Percentiles rank a stretch among this genome's conserved stretches.
phyloP scores from a whole-genome alignment of 2,329 filamentous ascomycete species.

The Trichoderma atrobrunneum region DNA sequence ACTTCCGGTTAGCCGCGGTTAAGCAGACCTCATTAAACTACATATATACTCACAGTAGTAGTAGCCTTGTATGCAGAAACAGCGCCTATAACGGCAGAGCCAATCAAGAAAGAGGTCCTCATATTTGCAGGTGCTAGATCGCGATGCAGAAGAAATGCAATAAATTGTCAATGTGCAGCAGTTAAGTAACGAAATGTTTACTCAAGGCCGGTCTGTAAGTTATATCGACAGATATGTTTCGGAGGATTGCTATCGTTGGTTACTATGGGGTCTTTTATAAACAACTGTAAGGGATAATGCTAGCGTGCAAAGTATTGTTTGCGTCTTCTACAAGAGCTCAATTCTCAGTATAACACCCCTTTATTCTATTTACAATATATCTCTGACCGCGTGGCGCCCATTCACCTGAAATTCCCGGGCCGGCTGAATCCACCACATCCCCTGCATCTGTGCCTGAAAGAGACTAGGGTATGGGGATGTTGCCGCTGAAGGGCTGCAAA shows the following conservation, averaged over 20 bases:
- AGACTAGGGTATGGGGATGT: background rate
- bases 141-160: background rate
- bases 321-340: background rate
- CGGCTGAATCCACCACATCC: background rate
- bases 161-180: background rate
- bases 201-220: background rate
- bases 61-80: slow-evolving; percentile 4
- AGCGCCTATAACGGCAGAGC: background rate
- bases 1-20: background rate
- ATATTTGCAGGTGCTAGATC: background rate
- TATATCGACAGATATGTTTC: background rate
- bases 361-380: background rate
- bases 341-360: background rate
- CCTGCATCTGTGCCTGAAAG: background rate
- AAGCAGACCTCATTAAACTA: background rate
- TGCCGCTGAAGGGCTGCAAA: background rate
- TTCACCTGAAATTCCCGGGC: background rate
- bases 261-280: background rate
- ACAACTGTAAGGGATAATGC: background rate
- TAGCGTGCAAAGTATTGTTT: background rate
- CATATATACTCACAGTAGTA: background rate
- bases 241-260: background rate
- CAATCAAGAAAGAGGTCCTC: background rate
- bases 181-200: background rate
- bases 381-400: background rate